phyloP scores from a whole-genome alignment of 305 asterid species.

The Rubia balearica region DNA sequence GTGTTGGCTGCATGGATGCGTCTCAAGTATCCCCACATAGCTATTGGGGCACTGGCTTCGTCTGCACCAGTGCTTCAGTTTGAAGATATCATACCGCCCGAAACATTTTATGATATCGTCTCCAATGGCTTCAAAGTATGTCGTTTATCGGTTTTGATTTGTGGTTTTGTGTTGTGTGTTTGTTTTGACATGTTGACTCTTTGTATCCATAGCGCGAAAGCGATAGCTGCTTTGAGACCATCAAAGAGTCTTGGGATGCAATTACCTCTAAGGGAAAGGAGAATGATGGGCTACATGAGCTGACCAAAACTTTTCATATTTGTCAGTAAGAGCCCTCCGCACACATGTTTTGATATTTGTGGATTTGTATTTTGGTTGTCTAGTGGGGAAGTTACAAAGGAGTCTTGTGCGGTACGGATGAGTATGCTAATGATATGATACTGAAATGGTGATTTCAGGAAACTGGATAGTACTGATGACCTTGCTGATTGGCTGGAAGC shows the following conservation, averaged over 20 bases:
- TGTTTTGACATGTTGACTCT: background rate
- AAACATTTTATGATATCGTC: slow-evolving; percentile 69
- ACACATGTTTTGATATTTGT: background rate
- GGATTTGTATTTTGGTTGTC: background rate
- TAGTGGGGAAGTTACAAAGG: background rate
- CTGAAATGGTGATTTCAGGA: slow-evolving; percentile 47
- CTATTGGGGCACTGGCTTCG: slow-evolving; percentile 15
- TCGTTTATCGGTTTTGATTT: slow-evolving; percentile 2
- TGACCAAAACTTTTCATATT: slow-evolving; percentile 51
- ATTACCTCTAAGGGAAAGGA: slow-evolving; percentile 43
- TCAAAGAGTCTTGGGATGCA: slow-evolving; percentile 72
- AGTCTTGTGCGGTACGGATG: background rate
- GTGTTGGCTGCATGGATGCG: slow-evolving; percentile 99
- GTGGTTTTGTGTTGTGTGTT: background rate
- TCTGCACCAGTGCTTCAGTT: slow-evolving; percentile 45
- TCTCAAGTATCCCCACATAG: slow-evolving; percentile 76
- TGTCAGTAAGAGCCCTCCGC: slow-evolving; percentile 46
- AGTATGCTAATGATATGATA: slow-evolving; percentile 3
- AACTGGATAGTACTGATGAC: slow-evolving; percentile 54
- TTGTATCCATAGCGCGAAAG: slow-evolving; percentile 40
- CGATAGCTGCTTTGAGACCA: slow-evolving; percentile 56
- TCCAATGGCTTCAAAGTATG: slow-evolving; percentile 72
- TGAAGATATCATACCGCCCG: slow-evolving; percentile 71
- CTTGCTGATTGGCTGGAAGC: slow-evolving; percentile 62
- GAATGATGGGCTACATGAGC: slow-evolving; percentile 51